Percentiles rank a stretch among this genome's conserved stretches.
Conservation (phyloP, 768 basidiomycete genomes). For the Boletus sp. region DNA sequence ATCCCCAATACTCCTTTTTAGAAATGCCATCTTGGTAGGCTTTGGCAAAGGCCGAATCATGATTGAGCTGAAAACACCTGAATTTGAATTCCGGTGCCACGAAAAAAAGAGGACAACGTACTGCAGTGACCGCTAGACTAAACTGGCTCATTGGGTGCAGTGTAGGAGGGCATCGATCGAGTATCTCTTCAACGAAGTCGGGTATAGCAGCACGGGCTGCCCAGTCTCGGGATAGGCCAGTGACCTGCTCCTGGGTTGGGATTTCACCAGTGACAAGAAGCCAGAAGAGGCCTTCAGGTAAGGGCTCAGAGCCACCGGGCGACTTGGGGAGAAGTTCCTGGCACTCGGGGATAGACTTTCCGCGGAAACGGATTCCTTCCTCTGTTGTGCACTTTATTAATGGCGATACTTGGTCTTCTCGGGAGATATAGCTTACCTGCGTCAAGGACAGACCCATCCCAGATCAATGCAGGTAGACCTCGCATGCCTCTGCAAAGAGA, state of each 20-base stretch:
- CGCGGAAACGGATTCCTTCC: slow-evolving; percentile 98
- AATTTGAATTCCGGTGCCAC: slow-evolving; percentile 4
- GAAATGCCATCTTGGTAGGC: slow-evolving; percentile 89
- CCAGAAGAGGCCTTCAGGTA: slow-evolving; percentile 96
- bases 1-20: slow-evolving; percentile 97
- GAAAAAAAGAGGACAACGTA: slow-evolving; percentile 32
- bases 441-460: slow-evolving; percentile 98
- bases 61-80: slow-evolving; percentile 60
- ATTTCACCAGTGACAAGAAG: slow-evolving; percentile 92
- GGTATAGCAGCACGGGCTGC: slow-evolving; percentile 89
- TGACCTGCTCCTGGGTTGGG: slow-evolving; percentile 86
- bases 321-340: slow-evolving; percentile 87
- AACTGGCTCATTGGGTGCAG: slow-evolving; percentile 99
- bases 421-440: slow-evolving; percentile 50
- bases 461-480: slow-evolving; percentile 89
- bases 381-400: slow-evolving; percentile 41
- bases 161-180: slow-evolving; percentile 90
- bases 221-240: slow-evolving; percentile 88
- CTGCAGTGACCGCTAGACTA: slow-evolving; percentile 91
- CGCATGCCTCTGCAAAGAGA: slow-evolving; percentile 66
- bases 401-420: no score
- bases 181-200: slow-evolving; percentile 92
- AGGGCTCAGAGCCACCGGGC: slow-evolving; percentile 81
- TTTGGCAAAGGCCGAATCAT: slow-evolving; percentile 94
- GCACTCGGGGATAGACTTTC: slow-evolving; percentile 90